Evolutionary conservation across 2,329 filamentous ascomycete genomes (phyloP), one percentile per base, ranked within the genome.

Genomic region (Pochonia chlamydosporia): DNA sequence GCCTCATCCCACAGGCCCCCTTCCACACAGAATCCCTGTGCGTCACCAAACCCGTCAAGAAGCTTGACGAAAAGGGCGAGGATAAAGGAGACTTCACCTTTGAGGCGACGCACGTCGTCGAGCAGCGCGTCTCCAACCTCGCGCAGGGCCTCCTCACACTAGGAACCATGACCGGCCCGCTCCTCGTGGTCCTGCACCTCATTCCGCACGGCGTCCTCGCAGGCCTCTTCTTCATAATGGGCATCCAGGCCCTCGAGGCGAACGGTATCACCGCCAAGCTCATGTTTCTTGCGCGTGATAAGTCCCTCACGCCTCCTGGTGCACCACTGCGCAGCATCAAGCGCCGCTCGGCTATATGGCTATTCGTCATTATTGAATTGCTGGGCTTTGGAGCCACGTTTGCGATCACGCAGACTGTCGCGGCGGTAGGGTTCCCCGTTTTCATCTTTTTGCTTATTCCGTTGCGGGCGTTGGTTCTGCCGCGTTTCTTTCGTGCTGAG

Each of bases 161-260:
- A 4, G 85, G 85, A 39, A 89, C 87, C 49, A 91, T 91, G 85
- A 79, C 81, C 1, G 83, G 84, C 0, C 87, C 87, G 0, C 71
- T 92, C 2, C 77, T 92, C 1, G 69, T 83, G 18, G 85, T 90
- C 14, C 71, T 92, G 9, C 84, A 89, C 57, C 76, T 89, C 9
- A 87, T 92, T 54, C 88, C 87, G 0, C 86, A 90, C 59, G 86
- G 83, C 50, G 86, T 91, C 2, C 76, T 92, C 47, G 87, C 87
- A 0, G 87, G 87, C 0, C 75, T 92, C 23, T 92, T 92, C 73
- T 91, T 91, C 67, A 79, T 89, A 61, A 91, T 92, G 87, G 87
- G 87, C 36, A 75, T 88, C 50, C 85, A 91, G 67, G 87, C 87
- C 3, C 78, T 92, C 26, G 77, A 83, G 59, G 83, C 70, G 21